Conservation (phyloP, 1,139 yeast species). For the Meyerozyma carpophila region DNA sequence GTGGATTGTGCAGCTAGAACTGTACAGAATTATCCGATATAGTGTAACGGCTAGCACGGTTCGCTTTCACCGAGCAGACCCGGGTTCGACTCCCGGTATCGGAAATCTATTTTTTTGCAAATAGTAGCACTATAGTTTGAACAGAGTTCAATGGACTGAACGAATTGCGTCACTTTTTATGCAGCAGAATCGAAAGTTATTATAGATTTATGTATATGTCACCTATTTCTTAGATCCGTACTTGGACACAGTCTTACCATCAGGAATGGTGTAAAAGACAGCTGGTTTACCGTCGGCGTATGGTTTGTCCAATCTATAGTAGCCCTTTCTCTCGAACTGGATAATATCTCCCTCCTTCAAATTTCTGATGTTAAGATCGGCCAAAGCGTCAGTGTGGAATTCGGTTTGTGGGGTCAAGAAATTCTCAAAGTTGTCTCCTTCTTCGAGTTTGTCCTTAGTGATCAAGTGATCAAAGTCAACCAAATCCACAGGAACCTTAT, state of each 20-base stretch:
- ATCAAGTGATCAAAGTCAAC: constrained; percentile 94
- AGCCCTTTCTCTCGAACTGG: constrained; percentile 97
- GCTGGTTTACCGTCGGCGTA: constrained; percentile 50
- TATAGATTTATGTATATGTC: background rate
- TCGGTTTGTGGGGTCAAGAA: constrained; percentile 86
- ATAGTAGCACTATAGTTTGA: too few species aligned
- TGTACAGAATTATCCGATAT: constrained; percentile 44
- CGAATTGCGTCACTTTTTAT: too few species aligned
- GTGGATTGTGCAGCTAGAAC: background rate
- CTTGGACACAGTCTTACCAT: constrained; percentile 84
- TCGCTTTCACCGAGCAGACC: constrained; percentile 80
- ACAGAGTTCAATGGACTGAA: too few species aligned
- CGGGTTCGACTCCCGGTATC: constrained; percentile 83
- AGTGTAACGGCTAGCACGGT: constrained; percentile 82
- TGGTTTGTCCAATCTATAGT: constrained; percentile 74
- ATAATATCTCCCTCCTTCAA: constrained; percentile 83
- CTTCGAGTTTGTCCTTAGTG: constrained; percentile 93
- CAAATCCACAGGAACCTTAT: constrained; percentile 66
- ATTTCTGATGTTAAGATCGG: constrained; percentile 71
- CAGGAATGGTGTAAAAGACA: constrained; percentile 91
- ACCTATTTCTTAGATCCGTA: constrained; percentile 58
- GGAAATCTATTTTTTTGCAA: constrained; percentile 37
- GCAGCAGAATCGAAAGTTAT: too few species aligned
- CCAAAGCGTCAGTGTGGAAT: constrained; percentile 73
- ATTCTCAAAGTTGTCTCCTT: constrained; percentile 90